These are phyloP conservation scores for Yamadazyma atlantica DNA, from an alignment of 1,139 yeast genomes.

Conservation along the genomic window DNA sequence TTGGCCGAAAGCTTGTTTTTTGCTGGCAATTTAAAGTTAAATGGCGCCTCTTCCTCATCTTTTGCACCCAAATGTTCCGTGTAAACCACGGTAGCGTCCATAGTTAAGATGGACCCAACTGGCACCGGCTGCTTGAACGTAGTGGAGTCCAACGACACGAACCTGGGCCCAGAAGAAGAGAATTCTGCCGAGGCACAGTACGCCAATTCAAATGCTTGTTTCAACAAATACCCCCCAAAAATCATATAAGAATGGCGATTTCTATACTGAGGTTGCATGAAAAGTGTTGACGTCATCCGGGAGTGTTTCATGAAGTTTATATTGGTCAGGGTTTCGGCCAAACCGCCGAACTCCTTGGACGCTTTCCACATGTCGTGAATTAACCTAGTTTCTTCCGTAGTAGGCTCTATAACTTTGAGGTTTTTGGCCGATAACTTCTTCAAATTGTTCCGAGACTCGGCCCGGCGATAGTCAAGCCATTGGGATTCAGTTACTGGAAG, in stretches of 20 bases:
- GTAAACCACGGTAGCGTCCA: slow-evolving; percentile 80
- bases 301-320: slow-evolving; percentile 72
- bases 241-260: slow-evolving; percentile 93
- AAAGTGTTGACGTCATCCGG: slow-evolving; percentile 65
- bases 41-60: slow-evolving; percentile 37
- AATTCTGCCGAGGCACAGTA: slow-evolving; percentile 91
- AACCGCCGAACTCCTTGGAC: slow-evolving; percentile 42
- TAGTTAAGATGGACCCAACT: slow-evolving; percentile 82
- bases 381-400: slow-evolving; percentile 64
- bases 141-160: slow-evolving; percentile 85
- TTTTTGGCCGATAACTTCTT: slow-evolving; percentile 75
- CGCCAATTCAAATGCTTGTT: slow-evolving; percentile 91
- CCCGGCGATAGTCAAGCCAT: slow-evolving; percentile 81
- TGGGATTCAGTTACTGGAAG: slow-evolving; percentile 73
- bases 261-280: slow-evolving; percentile 96
- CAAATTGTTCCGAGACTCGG: slow-evolving; percentile 84
- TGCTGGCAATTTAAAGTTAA: slow-evolving; percentile 53
- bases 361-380: slow-evolving; percentile 79
- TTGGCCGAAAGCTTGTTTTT: slow-evolving; percentile 55
- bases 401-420: slow-evolving; percentile 65
- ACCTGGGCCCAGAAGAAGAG: slow-evolving; percentile 79
- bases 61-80: slow-evolving; percentile 60
- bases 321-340: slow-evolving; percentile 31
- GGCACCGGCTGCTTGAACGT: slow-evolving; percentile 94
- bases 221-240: slow-evolving; percentile 87